Evolutionary conservation across 2,329 filamentous ascomycete genomes (phyloP).

Genomic region (Calonectria pseudoturangicola): DNA sequence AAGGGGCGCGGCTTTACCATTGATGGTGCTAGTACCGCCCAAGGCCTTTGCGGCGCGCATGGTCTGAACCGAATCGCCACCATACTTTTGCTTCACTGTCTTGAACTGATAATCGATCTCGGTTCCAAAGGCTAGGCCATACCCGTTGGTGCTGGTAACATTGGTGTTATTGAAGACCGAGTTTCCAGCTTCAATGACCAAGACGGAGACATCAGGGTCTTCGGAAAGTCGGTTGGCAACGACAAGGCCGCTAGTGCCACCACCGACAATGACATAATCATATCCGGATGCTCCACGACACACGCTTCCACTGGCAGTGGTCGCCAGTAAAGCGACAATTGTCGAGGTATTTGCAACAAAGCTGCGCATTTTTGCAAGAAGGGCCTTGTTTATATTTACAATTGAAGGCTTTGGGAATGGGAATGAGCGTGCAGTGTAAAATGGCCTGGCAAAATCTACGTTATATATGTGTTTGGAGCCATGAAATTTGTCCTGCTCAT

Average conservation of each 20-base stretch:
- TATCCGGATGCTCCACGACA: background rate
- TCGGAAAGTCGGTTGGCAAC: slow-evolving; percentile 16
- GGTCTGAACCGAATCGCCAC: slow-evolving; percentile 1
- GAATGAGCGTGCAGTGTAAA: no score
- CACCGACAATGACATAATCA: slow-evolving; percentile 17
- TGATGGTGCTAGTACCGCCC: slow-evolving; percentile 11
- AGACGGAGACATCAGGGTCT: background rate
- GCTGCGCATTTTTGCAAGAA: background rate
- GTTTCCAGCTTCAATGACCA: slow-evolving; percentile 7
- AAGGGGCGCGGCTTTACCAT: background rate
- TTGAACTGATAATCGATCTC: slow-evolving; percentile 1
- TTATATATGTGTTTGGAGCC: background rate
- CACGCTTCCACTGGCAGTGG: background rate
- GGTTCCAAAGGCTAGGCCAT: slow-evolving; percentile 9
- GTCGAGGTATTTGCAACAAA: slow-evolving; percentile 1
- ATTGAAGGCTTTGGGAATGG: background rate
- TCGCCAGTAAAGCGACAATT: background rate
- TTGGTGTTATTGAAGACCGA: slow-evolving; percentile 9
- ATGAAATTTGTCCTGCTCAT: background rate
- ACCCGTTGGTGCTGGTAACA: slow-evolving; percentile 4
- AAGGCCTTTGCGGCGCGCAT: slow-evolving; percentile 9
- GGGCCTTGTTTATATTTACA: background rate
- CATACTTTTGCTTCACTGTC: slow-evolving; percentile 5
- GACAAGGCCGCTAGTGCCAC: slow-evolving; percentile 13
- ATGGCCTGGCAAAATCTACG: background rate